Base-by-base conservation (phyloP, 305 asterid genomes). In the Nicotiana rustica region DNA sequence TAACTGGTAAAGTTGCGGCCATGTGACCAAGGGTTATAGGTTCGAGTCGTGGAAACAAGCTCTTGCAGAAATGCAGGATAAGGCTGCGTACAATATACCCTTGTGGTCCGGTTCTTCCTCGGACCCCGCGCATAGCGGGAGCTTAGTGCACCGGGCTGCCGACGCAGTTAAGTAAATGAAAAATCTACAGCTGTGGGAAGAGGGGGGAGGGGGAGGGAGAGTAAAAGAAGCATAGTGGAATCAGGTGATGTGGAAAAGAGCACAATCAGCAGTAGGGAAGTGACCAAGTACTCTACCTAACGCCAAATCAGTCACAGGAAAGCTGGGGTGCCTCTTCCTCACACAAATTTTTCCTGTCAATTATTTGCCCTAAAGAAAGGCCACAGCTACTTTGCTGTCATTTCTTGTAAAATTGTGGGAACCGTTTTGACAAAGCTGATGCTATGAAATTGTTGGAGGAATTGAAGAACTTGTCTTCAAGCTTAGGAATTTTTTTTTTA, bases 291-390 rank as follows among this genome's bases (percentile, higher is more conserved):
- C 78, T 44, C n/a, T 38, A 17, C 56, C 56, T 38, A 14, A 41
- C 77, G 12, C 17, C 15, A 73, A 49, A 73, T 73, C 62, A 21
- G 62, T 21, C 64, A 25, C 4, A 47, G 79, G 41, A 47, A 73
- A 47, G 62, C 21, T 73, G 25, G 44, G 44, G 1, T 49, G 44
- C 18, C 25, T 47, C 79, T 73, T 73, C 25, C 4, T 73, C 25
- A 3, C 62, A 13, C 21, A 21, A 25, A 25, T 13, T 73, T 73
- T 47, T 47, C 5, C 62, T 19, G 7, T 71, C 38, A 71, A 17
- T 15, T 57, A 2, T 14, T 14, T 4, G 21, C 19, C 7, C 62
- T 57, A 15, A 57, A 17, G 21, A 57, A 57, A 44, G 52, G 52
- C 52, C 52, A 44, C 52, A 2, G 13, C 52, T 44, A 9, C 52